phyloP scores from a whole-genome alignment of 768 basidiomycete genomes.

The Kwoniella sp. region DNA sequence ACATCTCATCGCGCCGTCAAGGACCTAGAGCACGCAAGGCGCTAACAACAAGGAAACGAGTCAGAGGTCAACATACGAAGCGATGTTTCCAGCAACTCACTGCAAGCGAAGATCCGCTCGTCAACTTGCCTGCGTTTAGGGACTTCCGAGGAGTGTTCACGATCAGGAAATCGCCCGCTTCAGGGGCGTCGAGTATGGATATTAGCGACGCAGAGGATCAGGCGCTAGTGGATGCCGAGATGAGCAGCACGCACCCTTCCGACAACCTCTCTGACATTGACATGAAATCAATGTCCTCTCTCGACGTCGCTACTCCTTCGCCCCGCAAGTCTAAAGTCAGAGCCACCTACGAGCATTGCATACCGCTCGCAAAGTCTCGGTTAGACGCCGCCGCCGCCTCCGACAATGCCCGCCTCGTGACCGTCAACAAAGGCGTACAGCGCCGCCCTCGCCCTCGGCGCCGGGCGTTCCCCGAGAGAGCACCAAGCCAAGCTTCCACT shows the following conservation, averaged over 20 bases:
- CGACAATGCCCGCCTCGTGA: neutral
- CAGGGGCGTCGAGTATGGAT: constrained; percentile 10
- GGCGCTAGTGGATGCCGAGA: constrained; percentile 7
- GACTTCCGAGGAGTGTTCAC: neutral
- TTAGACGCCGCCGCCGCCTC: neutral
- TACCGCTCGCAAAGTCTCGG: constrained; percentile 8
- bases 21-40: neutral
- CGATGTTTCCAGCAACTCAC: constrained; percentile 22
- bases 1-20: neutral
- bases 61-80: constrained; percentile 18
- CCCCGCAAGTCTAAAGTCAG: constrained; percentile 6
- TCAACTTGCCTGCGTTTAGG: constrained; percentile 14
- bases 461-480: constrained; percentile 7
- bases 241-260: constrained; percentile 9
- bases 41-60: constrained; percentile 7
- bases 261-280: constrained; percentile 10
- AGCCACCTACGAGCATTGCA: neutral
- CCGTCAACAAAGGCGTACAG: neutral
- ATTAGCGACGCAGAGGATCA: constrained; percentile 16
- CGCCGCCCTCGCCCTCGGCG: neutral
- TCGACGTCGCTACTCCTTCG: neutral
- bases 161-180: neutral
- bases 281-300: constrained; percentile 14
- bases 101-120: constrained; percentile 22
- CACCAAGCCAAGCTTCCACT: constrained; percentile 15